Base-by-base conservation (phyloP, 2,329 filamentous ascomycete genomes). In the Exophiala phaeomuriformis region DNA sequence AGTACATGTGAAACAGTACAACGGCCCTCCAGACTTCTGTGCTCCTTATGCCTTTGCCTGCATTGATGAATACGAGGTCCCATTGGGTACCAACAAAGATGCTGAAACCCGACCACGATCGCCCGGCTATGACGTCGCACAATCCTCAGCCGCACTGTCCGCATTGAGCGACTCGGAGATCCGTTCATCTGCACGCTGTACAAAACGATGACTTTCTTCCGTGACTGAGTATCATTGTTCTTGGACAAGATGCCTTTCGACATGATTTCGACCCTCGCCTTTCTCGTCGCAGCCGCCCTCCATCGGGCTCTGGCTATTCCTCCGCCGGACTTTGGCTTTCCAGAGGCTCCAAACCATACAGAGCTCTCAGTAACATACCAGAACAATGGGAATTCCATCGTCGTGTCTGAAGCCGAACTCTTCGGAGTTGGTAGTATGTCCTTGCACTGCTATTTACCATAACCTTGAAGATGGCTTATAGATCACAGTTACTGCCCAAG, bases 321-420 rank as follows among this genome's bases (percentile, higher is more conserved):
- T 47, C 59, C 59, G 27, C 55, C 55, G 30, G 52, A 53, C 46
- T 61, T 61, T 49, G 57, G 57, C 41, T 61, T 61, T 28, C 59
- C 59, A 1, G 49, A 55, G 27, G 52, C 53, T 28, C 51, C 54
- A 10, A 56, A 56, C 39, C 49, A 60, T 36, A 60, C 57, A 1
- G 51, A 47, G 2, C 48, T 61, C 12, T 51, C 57, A 1, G 48
- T 60, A 9, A 59, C 50, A 5, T 61, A 51, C 36, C 50, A 47
- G 39, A 42, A 53, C 45, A 56, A 55, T 55, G 59, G 59, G 27
- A 51, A 33, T 31, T 19, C 56, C 9, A 32, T 55, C 27, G 37
- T 48, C 9, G 52, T 61, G 3, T 30, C 49, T 6, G 57, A 59
- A 29, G 59, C 52, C 9, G 45, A 49, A 8, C 47, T 61, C 5